A percentile compares a stretch with the other conserved stretches of the same genome.
phyloP scores from a whole-genome alignment of 2,329 filamentous ascomycete genomes.

The Botrytis fragariae region DNA sequence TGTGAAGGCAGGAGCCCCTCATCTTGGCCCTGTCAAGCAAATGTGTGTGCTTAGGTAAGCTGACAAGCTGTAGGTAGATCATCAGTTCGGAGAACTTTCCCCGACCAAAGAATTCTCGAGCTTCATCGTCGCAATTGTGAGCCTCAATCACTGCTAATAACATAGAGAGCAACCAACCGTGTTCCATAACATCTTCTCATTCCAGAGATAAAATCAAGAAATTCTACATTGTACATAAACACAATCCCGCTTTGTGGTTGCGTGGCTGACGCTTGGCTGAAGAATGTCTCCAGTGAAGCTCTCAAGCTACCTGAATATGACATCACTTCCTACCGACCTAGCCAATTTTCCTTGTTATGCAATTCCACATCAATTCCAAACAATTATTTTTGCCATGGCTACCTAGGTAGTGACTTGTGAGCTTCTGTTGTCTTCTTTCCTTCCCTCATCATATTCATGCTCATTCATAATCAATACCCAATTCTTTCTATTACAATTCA shows the following conservation, averaged over 20 bases:
- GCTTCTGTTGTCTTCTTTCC: background rate
- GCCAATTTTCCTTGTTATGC: slow-evolving; percentile 8
- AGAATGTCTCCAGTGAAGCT: background rate
- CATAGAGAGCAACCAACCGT: background rate
- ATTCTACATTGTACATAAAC: background rate
- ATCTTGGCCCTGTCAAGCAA: background rate
- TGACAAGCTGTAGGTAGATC: background rate
- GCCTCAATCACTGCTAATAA: background rate
- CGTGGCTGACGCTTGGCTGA: slow-evolving; percentile 13
- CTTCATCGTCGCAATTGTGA: background rate
- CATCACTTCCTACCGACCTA: background rate
- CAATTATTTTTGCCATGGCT: background rate
- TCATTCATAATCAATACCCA: background rate
- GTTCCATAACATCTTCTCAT: background rate
- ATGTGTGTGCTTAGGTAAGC: background rate
- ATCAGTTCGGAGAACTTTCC: background rate
- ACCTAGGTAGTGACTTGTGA: background rate
- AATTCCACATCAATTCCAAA: background rate
- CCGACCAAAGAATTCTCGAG: background rate
- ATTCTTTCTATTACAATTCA: background rate
- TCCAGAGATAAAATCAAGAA: background rate
- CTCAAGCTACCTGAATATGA: background rate
- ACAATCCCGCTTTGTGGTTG: slow-evolving; percentile 3
- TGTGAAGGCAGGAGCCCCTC: background rate
- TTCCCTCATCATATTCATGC: background rate